Conservation (phyloP, 257 asterid species). For the Sherardia arvensis region DNA sequence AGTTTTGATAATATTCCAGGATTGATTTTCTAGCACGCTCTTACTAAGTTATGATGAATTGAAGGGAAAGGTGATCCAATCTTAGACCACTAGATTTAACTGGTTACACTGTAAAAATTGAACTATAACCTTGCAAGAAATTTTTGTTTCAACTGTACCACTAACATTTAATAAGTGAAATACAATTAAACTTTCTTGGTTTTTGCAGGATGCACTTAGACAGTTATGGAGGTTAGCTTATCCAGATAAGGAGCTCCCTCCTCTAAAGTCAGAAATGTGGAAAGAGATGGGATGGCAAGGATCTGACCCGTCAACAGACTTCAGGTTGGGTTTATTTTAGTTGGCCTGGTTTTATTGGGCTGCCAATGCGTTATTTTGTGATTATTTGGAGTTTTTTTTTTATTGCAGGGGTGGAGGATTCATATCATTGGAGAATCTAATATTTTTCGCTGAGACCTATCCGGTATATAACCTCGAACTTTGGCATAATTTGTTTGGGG, state of each 20-base stretch:
- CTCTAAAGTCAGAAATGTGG: conserved; percentile 91
- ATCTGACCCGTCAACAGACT: conserved; percentile 92
- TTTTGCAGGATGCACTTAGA: conserved; percentile 78
- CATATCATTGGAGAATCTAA: conserved; percentile 86
- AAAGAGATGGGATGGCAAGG: conserved; percentile 99
- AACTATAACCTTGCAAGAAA: background rate
- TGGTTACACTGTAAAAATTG: background rate
- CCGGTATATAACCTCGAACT: conserved; percentile 51
- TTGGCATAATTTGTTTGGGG: background rate
- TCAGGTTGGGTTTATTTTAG: conserved; percentile 44
- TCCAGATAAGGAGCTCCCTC: conserved; percentile 68
- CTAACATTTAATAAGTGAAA: background rate
- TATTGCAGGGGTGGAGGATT: conserved; percentile 87
- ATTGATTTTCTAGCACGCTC: background rate
- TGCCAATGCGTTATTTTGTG: conserved; percentile 4
- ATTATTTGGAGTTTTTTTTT: conserved; percentile 4
- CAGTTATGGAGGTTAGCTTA: conserved; percentile 85
- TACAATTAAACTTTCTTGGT: background rate
- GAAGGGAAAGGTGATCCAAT: background rate
- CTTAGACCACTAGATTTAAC: background rate
- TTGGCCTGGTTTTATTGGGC: background rate
- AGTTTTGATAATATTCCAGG: background rate
- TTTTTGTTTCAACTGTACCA: no score
- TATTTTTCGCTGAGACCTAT: conserved; percentile 74
- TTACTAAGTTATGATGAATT: background rate